Percentiles rank a stretch among this genome's conserved stretches.
Conservation (phyloP, 768 basidiomycete genomes). For the Boletales sp. region DNA sequence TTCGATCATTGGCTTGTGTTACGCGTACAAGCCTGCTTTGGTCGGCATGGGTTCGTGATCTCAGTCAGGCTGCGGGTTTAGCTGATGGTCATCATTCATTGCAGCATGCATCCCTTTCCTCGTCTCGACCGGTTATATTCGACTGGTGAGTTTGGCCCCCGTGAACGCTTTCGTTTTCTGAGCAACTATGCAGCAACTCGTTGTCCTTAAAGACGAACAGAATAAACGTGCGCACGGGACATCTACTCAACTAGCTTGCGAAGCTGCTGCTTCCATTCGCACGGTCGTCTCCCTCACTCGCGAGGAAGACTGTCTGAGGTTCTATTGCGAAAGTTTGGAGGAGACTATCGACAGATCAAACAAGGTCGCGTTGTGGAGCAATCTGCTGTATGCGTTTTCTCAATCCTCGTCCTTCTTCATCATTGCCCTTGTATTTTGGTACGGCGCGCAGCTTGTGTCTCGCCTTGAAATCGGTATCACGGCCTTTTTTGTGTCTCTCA, state of each 20-base stretch:
- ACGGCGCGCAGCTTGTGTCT: constrained; percentile 61
- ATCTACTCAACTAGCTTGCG: constrained; percentile 87
- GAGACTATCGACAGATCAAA: constrained; percentile 65
- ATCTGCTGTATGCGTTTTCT: constrained; percentile 65
- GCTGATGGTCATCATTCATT: background rate
- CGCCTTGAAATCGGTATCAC: constrained; percentile 48
- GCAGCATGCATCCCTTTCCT: constrained; percentile 64
- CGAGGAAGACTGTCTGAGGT: constrained; percentile 69
- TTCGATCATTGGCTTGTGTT: constrained; percentile 70
- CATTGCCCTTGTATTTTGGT: constrained; percentile 84
- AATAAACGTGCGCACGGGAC: constrained; percentile 76
- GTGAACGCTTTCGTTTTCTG: background rate
- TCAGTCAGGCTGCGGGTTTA: no score
- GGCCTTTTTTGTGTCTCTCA: constrained; percentile 80
- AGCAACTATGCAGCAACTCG: constrained; percentile 53
- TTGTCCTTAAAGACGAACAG: constrained; percentile 80
- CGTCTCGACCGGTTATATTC: constrained; percentile 76
- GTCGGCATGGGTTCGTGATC: constrained; percentile 55
- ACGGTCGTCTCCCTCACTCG: constrained; percentile 88
- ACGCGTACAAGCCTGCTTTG: constrained; percentile 77
- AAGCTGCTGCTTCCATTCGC: constrained; percentile 85
- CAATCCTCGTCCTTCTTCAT: constrained; percentile 76
- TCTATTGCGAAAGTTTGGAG: constrained; percentile 70
- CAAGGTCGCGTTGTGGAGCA: constrained; percentile 59
- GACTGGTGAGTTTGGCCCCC: constrained; percentile 48